Conservation (phyloP, 2,329 filamentous ascomycete genomes). For the Knufia petricola region DNA sequence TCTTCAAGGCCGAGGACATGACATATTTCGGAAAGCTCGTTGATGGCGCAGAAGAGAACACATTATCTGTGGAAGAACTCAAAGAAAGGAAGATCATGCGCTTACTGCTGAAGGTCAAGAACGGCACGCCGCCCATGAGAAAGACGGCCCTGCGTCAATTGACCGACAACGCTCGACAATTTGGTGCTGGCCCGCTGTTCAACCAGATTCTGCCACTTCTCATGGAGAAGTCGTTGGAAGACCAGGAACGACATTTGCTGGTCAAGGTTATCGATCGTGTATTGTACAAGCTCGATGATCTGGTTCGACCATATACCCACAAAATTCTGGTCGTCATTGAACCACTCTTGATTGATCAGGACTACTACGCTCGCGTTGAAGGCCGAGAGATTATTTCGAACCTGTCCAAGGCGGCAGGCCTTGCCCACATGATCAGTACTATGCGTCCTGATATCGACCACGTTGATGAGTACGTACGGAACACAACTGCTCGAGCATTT, state of each 20-base stretch:
- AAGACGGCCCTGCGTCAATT: slow-evolving; percentile 96
- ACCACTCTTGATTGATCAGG: slow-evolving; percentile 96
- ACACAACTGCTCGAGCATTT: slow-evolving; percentile 93
- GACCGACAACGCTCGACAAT: slow-evolving; percentile 93
- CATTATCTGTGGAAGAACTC: slow-evolving; percentile 83
- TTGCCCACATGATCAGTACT: slow-evolving; percentile 98
- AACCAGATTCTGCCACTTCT: slow-evolving; percentile 93
- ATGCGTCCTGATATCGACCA: slow-evolving; percentile 99
- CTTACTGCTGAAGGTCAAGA: slow-evolving; percentile 94
- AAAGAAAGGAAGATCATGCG: slow-evolving; percentile 99
- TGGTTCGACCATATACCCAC: slow-evolving; percentile 92
- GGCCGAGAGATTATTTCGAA: slow-evolving; percentile 99
- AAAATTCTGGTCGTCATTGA: slow-evolving; percentile 99
- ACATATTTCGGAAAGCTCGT: slow-evolving; percentile 96
- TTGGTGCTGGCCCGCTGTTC: slow-evolving; percentile 87
- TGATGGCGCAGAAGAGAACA: slow-evolving; percentile 84
- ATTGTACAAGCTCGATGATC: slow-evolving; percentile 93
- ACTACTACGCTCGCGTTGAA: slow-evolving; percentile 97
- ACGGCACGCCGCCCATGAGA: slow-evolving; percentile 95
- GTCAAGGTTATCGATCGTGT: slow-evolving; percentile 99
- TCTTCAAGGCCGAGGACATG: slow-evolving; percentile 99
- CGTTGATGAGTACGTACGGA: slow-evolving; percentile 94
- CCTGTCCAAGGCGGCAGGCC: slow-evolving; percentile 86
- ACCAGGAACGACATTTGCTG: slow-evolving; percentile 93
- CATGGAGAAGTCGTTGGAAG: slow-evolving; percentile 97